These are phyloP conservation scores for Poa pratensis DNA, from an alignment of 176 grass and related monocot genomes.

Conservation along the genomic window DNA sequence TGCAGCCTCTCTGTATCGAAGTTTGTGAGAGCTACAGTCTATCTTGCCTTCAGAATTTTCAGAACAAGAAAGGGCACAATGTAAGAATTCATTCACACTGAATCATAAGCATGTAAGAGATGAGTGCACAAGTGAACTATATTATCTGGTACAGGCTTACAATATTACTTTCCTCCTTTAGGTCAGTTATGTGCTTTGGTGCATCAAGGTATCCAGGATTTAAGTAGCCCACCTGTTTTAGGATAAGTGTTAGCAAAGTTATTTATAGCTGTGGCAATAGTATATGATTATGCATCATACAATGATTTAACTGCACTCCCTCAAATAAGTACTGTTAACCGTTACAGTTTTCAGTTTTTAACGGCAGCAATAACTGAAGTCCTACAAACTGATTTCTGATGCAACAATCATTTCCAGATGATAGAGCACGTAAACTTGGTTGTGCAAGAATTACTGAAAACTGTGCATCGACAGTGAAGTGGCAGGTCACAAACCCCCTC, in stretches of 20 bases:
- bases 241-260: not conserved
- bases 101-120: not conserved
- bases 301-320: not conserved
- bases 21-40: conserved; percentile 72
- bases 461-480: not conserved
- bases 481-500: not conserved
- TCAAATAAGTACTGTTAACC: not conserved
- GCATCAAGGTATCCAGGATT: conserved; percentile 94
- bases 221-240: conserved; percentile 89
- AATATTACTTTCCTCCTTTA: conserved; percentile 85
- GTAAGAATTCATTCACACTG: not conserved
- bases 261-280: not conserved
- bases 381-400: conserved; percentile 15
- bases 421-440: not conserved
- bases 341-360: not conserved
- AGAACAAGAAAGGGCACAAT: conserved; percentile 29
- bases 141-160: not conserved
- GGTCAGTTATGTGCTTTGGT: conserved; percentile 82
- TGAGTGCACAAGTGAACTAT: not conserved
- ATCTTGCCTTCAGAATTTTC: conserved; percentile 70
- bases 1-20: conserved; percentile 78
- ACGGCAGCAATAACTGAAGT: not conserved
- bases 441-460: not conserved
- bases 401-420: conserved; percentile 6
- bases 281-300: not conserved